Percentiles rank a stretch among this genome's conserved stretches.
phyloP scores from a whole-genome alignment of 2,329 filamentous ascomycete genomes.

The Canariomyces notabilis region DNA sequence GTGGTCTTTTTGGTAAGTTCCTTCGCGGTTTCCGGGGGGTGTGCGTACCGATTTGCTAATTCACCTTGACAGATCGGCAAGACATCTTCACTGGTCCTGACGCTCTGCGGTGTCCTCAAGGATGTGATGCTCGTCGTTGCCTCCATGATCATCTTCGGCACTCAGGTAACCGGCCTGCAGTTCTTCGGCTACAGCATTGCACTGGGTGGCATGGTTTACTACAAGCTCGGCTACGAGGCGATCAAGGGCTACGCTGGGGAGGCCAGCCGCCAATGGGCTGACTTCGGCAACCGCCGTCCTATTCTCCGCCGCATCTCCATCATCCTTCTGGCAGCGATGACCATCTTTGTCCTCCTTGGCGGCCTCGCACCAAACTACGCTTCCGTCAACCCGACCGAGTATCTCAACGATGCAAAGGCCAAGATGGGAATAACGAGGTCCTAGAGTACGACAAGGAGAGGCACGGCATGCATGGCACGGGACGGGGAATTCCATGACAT shows the following conservation, averaged over 20 bases:
- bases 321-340: slow-evolving; percentile 56
- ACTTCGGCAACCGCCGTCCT: slow-evolving; percentile 75
- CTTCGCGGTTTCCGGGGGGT: not conserved
- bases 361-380: slow-evolving; percentile 59
- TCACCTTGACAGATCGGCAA: slow-evolving; percentile 67
- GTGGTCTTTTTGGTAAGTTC: slow-evolving; percentile 75
- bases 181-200: slow-evolving; percentile 81
- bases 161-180: slow-evolving; percentile 68
- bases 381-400: slow-evolving; percentile 46
- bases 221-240: slow-evolving; percentile 79
- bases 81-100: slow-evolving; percentile 80
- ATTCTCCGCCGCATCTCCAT: slow-evolving; percentile 72
- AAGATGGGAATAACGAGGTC: slow-evolving; percentile 41
- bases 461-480: not conserved
- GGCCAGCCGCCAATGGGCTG: slow-evolving; percentile 73
- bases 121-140: slow-evolving; percentile 77
- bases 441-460: slow-evolving; percentile 9
- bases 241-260: slow-evolving; percentile 74
- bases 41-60: slow-evolving; percentile 25
- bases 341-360: slow-evolving; percentile 66
- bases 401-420: slow-evolving; percentile 44
- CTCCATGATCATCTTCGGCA: slow-evolving; percentile 77
- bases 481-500: slow-evolving; percentile 9
- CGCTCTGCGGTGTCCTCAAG: slow-evolving; percentile 82
- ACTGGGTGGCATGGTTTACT: slow-evolving; percentile 73